phyloP scores from a whole-genome alignment of 1,284 basidiomycete genomes.

The Tilletia horrida region DNA sequence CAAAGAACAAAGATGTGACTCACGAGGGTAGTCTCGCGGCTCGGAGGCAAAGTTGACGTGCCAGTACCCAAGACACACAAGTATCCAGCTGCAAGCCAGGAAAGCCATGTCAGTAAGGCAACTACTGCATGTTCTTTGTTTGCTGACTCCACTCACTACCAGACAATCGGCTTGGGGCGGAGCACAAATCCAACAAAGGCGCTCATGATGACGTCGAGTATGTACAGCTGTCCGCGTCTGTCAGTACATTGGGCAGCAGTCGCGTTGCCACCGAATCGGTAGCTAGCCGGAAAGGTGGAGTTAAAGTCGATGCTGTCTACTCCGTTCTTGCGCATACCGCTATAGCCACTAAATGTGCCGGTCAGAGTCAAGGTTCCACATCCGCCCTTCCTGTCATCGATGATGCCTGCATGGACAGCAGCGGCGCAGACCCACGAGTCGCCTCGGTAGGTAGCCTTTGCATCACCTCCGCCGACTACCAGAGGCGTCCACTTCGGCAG shows the following conservation, averaged over 20 bases:
- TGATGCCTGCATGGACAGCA: conserved; percentile 69
- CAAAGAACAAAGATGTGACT: not conserved
- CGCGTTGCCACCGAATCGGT: conserved; percentile 57
- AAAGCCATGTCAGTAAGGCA: conserved; percentile 29
- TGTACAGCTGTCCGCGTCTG: conserved; percentile 59
- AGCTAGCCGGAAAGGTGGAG: conserved; percentile 68
- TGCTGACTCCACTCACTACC: conserved; percentile 31
- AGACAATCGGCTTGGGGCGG: conserved; percentile 68
- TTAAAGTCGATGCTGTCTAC: conserved; percentile 71
- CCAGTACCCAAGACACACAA: conserved; percentile 83
- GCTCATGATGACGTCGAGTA: conserved; percentile 54
- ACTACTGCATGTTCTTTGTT: not conserved
- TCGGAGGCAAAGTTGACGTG: conserved; percentile 77
- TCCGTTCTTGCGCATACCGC: conserved; percentile 65
- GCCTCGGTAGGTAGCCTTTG: conserved; percentile 67
- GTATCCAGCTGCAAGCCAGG: conserved; percentile 59
- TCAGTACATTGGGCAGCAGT: conserved; percentile 66
- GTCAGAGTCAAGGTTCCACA: conserved; percentile 70
- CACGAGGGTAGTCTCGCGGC: conserved; percentile 64
- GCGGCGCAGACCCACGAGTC: conserved; percentile 82
- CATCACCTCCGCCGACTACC: conserved; percentile 76
- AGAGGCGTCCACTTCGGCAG: conserved; percentile 69
- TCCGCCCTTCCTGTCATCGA: conserved; percentile 68
- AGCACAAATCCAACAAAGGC: conserved; percentile 72
- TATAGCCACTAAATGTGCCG: conserved; percentile 70